Conservation (phyloP, 805 yeast species). For the Ogataea nakhonphanomensis region DNA sequence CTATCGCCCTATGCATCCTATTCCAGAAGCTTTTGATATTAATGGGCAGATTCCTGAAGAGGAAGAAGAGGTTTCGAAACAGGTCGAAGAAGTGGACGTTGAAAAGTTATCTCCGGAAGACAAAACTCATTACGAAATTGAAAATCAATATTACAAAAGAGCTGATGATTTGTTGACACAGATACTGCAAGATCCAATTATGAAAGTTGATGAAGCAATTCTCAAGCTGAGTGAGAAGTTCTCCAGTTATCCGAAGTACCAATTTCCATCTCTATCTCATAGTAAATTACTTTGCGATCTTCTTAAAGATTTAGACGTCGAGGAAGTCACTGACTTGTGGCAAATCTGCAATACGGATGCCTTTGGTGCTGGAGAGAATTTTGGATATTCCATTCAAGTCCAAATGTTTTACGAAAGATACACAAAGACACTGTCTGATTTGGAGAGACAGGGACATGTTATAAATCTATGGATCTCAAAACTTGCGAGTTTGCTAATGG, state of each 20-base stretch:
- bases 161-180: constrained; percentile 63
- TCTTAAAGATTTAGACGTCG: constrained; percentile 1
- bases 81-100: constrained; percentile 22
- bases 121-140: constrained; percentile 40
- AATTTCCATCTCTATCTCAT: background rate
- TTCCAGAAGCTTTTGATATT: constrained; percentile 33
- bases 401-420: constrained; percentile 28
- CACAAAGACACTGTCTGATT: constrained; percentile 25
- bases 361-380: constrained; percentile 8
- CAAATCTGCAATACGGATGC: constrained; percentile 8
- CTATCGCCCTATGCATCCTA: constrained; percentile 35
- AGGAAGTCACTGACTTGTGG: background rate
- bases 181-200: constrained; percentile 43
- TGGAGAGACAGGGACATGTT: constrained; percentile 50
- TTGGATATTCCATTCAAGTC: constrained; percentile 19
- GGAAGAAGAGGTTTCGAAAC: constrained; percentile 23
- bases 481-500: constrained; percentile 40
- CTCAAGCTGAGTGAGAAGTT: constrained; percentile 24
- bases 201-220: constrained; percentile 33
- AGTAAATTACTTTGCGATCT: constrained; percentile 3
- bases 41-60: constrained; percentile 22
- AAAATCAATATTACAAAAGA: constrained; percentile 48
- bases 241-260: constrained; percentile 5
- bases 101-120: constrained; percentile 22
- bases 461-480: constrained; percentile 51